Base-by-base conservation (phyloP, 2,329 filamentous ascomycete genomes). In the Aureobasidium lini region DNA sequence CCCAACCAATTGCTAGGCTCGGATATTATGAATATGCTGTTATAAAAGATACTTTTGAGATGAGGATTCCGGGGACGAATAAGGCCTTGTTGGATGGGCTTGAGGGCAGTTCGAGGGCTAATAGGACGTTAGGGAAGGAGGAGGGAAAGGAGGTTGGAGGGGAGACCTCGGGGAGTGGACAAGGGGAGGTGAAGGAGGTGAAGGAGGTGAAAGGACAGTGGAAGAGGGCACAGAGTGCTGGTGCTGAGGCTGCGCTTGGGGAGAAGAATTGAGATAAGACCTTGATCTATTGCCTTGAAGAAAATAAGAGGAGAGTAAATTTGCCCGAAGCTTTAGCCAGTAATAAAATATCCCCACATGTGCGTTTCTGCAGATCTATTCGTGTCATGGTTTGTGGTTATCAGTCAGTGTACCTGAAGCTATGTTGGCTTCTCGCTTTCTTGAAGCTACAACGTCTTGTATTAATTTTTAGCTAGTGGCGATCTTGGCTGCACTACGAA, bases 11-110 rank as follows among this genome's bases (percentile, higher is more conserved):
- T 69, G 83, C 82, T 6, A 70, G 83, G 29, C 84, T 79, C 66
- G 82, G 82, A 15, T 85, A 85, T 67, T 81, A 79, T 65, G 75
- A 84, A 67, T 85, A 85, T 71, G 73, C 79, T 1, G 79, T 81
- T 10, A 73, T 85, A 2, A 71, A 72, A 54, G 76, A 81, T 23
- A 78, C 79, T 1, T 85, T 85, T 70, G 81, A 85, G 50, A 85
- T 85, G 83, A 69, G 68, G 5, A 69, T 72, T 31, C 71, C 71
- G 1, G 71, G 71, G 0, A 40, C 40, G 6, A 47, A 59, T 4
- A 69, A 72, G 66, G 65, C 67, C 48, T 67, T 68, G 61, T 53
- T 67, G 60, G 59, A 66, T 68, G 8, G 71, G 68, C 10, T 72
- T 52, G 71, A 72, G 57, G 70, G 71, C 8, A 71, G 67, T 57